phyloP scores from a whole-genome alignment of 371 early-diverging fungal species.

The Amoeboaphelidium protococcarum region DNA sequence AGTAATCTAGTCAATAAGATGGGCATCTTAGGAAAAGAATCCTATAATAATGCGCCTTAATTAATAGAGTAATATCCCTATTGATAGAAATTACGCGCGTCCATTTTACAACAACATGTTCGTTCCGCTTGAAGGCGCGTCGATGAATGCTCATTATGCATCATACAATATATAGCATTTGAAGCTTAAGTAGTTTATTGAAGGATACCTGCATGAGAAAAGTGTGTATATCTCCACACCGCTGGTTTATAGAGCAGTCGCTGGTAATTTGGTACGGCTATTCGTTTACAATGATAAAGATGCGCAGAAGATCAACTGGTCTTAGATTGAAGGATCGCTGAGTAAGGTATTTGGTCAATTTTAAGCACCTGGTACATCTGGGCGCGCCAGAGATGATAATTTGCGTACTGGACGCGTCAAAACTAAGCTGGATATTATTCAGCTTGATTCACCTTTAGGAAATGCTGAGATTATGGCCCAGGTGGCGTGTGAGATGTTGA shows the following conservation, averaged over 20 bases:
- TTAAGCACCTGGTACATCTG: background rate
- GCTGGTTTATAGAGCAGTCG: background rate
- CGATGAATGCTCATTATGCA: too few species aligned
- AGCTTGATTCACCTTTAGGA: background rate
- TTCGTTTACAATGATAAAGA: background rate
- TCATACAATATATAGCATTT: background rate
- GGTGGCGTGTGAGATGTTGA: background rate
- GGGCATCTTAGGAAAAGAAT: too few species aligned
- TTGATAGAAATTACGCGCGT: too few species aligned
- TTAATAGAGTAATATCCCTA: too few species aligned
- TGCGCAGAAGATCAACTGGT: background rate
- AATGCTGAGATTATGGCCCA: background rate
- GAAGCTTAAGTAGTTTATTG: background rate
- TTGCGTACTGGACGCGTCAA: background rate
- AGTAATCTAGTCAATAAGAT: too few species aligned
- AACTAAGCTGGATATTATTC: background rate
- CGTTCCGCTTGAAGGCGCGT: too few species aligned
- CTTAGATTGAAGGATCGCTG: background rate
- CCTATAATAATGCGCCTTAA: too few species aligned
- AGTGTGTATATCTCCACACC: background rate
- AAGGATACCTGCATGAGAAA: background rate
- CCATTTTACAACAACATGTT: too few species aligned
- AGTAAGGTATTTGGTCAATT: background rate
- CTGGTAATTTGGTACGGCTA: background rate
- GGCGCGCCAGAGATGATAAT: too few species aligned